These are phyloP conservation scores for Aspergillus hortae DNA, from an alignment of 2,329 filamentous ascomycete genomes.

Conservation along the genomic window DNA sequence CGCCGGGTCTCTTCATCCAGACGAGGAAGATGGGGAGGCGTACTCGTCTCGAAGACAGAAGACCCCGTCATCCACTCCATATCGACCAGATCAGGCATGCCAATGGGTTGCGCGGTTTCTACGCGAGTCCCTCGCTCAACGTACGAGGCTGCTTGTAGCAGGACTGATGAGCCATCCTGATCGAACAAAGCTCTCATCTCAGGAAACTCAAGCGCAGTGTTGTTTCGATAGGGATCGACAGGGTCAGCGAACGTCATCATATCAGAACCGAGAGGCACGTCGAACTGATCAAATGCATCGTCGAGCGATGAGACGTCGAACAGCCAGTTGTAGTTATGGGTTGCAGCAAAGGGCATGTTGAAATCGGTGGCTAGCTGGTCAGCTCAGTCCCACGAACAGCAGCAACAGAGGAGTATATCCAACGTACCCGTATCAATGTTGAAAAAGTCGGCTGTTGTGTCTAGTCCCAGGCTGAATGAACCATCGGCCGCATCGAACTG, in stretches of 20 bases:
- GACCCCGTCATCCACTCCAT: constrained; percentile 29
- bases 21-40: constrained; percentile 16
- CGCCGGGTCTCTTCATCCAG: constrained; percentile 33
- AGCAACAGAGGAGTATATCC: neutral
- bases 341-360: constrained; percentile 63
- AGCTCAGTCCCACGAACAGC: neutral
- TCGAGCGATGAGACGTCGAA: constrained; percentile 48
- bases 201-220: constrained; percentile 1
- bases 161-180: constrained; percentile 19
- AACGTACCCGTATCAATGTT: constrained; percentile 53
- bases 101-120: neutral
- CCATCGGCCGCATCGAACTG: constrained; percentile 34
- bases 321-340: constrained; percentile 61
- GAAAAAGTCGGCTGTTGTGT: constrained; percentile 50
- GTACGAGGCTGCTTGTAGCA: constrained; percentile 22
- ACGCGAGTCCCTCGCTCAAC: constrained; percentile 13
- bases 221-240: constrained; percentile 3
- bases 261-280: constrained; percentile 23
- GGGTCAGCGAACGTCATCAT: constrained; percentile 19
- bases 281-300: constrained; percentile 26
- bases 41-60: constrained; percentile 7
- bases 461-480: constrained; percentile 22
- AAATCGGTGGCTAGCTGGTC: constrained; percentile 53
- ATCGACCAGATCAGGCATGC: constrained; percentile 11
- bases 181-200: neutral